Base-by-base conservation (phyloP, 1,284 basidiomycete species). In the Cystobasidiaceae sp. region DNA sequence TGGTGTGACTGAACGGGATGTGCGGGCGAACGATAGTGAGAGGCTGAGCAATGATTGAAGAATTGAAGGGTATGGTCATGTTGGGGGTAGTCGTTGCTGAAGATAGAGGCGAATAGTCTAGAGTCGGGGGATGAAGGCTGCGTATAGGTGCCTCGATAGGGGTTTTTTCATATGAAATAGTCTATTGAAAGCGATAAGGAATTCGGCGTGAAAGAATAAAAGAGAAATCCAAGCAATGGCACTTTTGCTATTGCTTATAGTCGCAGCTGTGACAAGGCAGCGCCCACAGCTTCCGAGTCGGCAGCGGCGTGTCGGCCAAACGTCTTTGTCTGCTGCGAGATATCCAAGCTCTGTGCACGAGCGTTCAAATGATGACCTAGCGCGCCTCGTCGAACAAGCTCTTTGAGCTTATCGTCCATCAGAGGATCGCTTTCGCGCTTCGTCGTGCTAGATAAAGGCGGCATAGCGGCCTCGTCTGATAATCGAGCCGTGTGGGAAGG, bases 331-430 rank as follows among this genome's bases (percentile, higher is more conserved):
- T 64, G 61, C 41, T 41, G 51, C 27, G 41, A 46, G 37, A 64
- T 64, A 30, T 64, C 61, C 28, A 64, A 51, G 21, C 46, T 51
- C 44, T 64, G 61, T 7, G 61, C 61, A 28, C 61, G 50, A 25
- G 61, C 61, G 45, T 64, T 64, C 27, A 64, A 33, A 64, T 64
- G 61, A 56, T 64, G 61, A 11, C 61, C 61, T 15, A 64, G 39
- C 15, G 45, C 52, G 39, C 61, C 61, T 37, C 61, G 27, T 21
- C 61, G 39, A 39, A 64, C 50, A 27, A 64, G 15, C 21, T 64
- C 61, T 23, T 64, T 64, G 9, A 64, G 28, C 25, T 56, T 64
- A 41, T 46, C 61, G 19, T 64, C 61, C 61, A 64, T 52, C 13
- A 55, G 21, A 27, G 61, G 61, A 25, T 64, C 61, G 39, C 51